These are phyloP conservation scores for Saturnispora ahearnii DNA, from an alignment of 805 yeast genomes.

Conservation along the genomic window DNA sequence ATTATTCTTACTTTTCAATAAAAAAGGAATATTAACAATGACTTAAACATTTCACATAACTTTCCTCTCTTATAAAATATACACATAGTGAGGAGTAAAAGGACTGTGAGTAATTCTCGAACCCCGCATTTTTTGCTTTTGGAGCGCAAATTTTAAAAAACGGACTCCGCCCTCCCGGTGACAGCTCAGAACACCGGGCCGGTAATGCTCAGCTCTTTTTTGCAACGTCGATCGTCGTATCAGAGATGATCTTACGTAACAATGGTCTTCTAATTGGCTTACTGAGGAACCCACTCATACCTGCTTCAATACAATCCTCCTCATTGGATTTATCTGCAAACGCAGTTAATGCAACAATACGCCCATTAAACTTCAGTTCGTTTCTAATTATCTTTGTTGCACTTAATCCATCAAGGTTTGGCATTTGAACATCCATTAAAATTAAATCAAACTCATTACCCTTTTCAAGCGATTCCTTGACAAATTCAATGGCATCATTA, in stretches of 20 bases:
- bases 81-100: too few relatives aligned
- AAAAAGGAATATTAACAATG: too few relatives aligned
- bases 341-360: conserved; percentile 92
- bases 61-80: too few relatives aligned
- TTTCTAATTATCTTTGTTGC: conserved; percentile 71
- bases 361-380: conserved; percentile 51
- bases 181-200: neutral
- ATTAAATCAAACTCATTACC: conserved; percentile 54
- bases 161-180: neutral
- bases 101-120: neutral
- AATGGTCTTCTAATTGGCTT: conserved; percentile 77
- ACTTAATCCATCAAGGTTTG: conserved; percentile 77
- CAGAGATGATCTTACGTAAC: conserved; percentile 46
- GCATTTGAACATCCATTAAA: conserved; percentile 98
- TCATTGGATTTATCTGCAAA: conserved; percentile 91
- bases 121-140: neutral
- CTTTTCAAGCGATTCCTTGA: conserved; percentile 38
- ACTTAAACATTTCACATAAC: too few relatives aligned
- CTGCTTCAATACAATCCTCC: conserved; percentile 75
- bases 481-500: conserved; percentile 69
- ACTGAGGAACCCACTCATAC: conserved; percentile 86
- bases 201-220: neutral
- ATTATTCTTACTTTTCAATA: neutral
- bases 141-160: too few relatives aligned
- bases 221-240: conserved; percentile 26